Percentiles rank a stretch among this genome's conserved stretches.
These are phyloP conservation scores for Saturnispora bothae DNA, from an alignment of 805 yeast genomes.

Conservation along the genomic window DNA sequence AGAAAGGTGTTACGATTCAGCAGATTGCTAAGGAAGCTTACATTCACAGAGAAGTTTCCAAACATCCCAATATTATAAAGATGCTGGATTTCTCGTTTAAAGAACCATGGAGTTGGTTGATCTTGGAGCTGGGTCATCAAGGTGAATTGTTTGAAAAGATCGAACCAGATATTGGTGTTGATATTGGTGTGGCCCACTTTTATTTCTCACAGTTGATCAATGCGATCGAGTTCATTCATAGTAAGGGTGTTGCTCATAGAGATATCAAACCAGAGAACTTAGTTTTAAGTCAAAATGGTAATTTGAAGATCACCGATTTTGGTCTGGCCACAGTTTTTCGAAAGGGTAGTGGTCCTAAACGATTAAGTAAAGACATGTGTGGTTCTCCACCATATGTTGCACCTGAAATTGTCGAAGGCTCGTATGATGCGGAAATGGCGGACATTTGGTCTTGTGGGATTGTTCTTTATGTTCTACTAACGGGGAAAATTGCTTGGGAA, in stretches of 20 bases:
- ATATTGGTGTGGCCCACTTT: conserved; percentile 54
- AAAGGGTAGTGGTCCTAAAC: conserved; percentile 35
- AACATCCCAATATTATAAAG: conserved; percentile 51
- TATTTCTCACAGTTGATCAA: conserved; percentile 56
- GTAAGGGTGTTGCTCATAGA: conserved; percentile 55
- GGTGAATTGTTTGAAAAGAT: conserved; percentile 75
- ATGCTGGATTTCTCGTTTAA: conserved; percentile 46
- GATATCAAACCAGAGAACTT: conserved; percentile 65
- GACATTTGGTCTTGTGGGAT: conserved; percentile 69
- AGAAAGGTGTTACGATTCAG: conserved; percentile 24
- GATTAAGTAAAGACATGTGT: conserved; percentile 43
- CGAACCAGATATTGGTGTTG: conserved; percentile 65
- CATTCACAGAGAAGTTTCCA: conserved; percentile 44
- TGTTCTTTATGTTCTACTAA: conserved; percentile 47
- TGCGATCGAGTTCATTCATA: conserved; percentile 52
- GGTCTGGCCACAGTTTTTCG: conserved; percentile 59
- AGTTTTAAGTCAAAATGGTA: conserved; percentile 50
- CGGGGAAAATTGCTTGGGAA: conserved; percentile 69
- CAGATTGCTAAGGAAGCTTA: conserved; percentile 42
- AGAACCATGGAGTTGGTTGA: conserved; percentile 50
- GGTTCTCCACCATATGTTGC: conserved; percentile 76
- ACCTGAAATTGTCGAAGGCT: conserved; percentile 48
- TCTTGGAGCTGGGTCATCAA: conserved; percentile 58
- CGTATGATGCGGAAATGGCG: conserved; percentile 45
- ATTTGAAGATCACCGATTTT: conserved; percentile 66